These are phyloP conservation scores for Acanthochlamys bracteata DNA, from an alignment of 106 monocot genomes.

Conservation along the genomic window DNA sequence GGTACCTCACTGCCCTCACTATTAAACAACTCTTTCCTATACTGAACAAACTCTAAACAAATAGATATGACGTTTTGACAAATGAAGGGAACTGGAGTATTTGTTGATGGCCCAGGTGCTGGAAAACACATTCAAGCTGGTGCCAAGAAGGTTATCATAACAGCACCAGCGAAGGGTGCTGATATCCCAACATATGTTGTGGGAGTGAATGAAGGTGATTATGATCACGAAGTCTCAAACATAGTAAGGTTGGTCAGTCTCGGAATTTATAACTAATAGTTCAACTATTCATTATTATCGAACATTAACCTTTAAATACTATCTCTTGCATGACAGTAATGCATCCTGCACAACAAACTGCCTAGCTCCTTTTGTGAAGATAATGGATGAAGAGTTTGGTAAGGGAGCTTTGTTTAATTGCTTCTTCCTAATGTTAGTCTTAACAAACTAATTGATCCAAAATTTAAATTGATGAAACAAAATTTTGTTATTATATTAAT, in stretches of 20 bases:
- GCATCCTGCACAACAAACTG: slow-evolving; percentile 99
- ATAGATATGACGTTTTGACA: neutral
- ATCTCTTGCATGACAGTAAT: slow-evolving; percentile 44
- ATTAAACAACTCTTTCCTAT: neutral
- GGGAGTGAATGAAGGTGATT: slow-evolving; percentile 93
- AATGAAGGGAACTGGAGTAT: slow-evolving; percentile 92
- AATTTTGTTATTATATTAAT: too few species aligned
- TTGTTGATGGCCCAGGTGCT: slow-evolving; percentile 95
- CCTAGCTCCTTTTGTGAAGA: slow-evolving; percentile 91
- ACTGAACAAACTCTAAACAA: too few species aligned
- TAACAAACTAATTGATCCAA: too few species aligned
- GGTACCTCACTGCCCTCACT: slow-evolving; percentile 22
- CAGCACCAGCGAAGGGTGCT: slow-evolving; percentile 91
- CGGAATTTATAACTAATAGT: neutral
- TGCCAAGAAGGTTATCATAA: slow-evolving; percentile 96
- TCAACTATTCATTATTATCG: neutral
- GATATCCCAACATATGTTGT: slow-evolving; percentile 94
- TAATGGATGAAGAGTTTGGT: slow-evolving; percentile 95
- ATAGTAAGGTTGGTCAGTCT: slow-evolving; percentile 53
- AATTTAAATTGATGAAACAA: too few species aligned
- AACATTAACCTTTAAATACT: neutral
- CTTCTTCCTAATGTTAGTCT: neutral
- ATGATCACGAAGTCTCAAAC: slow-evolving; percentile 60
- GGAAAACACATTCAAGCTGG: slow-evolving; percentile 99
- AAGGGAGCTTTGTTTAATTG: neutral